Conservation (phyloP, 768 basidiomycete species). For the Megacollybia marginata region DNA sequence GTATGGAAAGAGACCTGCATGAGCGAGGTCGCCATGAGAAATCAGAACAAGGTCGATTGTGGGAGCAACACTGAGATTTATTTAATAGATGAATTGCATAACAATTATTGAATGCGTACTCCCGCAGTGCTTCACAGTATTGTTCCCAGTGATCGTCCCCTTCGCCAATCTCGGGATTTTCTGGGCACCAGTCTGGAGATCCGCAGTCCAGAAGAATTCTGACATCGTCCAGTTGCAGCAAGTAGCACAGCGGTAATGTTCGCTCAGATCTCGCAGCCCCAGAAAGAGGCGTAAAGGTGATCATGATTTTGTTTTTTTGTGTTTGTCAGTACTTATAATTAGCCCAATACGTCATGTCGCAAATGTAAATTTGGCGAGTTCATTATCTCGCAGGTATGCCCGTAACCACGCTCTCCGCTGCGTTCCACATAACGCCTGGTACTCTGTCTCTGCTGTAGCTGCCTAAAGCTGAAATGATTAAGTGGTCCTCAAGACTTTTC, state of each 20-base stretch:
- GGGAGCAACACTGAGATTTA: constrained; percentile 48
- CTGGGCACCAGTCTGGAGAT: constrained; percentile 78
- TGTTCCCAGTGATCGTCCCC: constrained; percentile 43
- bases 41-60: constrained; percentile 85
- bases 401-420: constrained; percentile 46
- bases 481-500: constrained; percentile 51
- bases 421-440: constrained; percentile 49
- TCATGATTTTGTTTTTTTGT: constrained; percentile 42
- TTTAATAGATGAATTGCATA: constrained; percentile 6
- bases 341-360: background rate
- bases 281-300: constrained; percentile 89
- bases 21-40: constrained; percentile 87
- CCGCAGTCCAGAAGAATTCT: constrained; percentile 93
- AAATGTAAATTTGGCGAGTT: too few species aligned
- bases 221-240: constrained; percentile 92
- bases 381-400: constrained; percentile 42
- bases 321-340: background rate
- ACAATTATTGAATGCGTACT: constrained; percentile 30
- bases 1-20: constrained; percentile 89
- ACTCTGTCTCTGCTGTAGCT: background rate
- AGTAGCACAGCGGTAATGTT: constrained; percentile 67
- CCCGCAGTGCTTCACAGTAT: constrained; percentile 60
- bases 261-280: constrained; percentile 68
- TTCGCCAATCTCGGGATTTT: constrained; percentile 29
- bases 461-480: background rate